These are phyloP conservation scores for Botrytis cinerea DNA, from an alignment of 2,329 filamentous ascomycete genomes.

Conservation along the genomic window DNA sequence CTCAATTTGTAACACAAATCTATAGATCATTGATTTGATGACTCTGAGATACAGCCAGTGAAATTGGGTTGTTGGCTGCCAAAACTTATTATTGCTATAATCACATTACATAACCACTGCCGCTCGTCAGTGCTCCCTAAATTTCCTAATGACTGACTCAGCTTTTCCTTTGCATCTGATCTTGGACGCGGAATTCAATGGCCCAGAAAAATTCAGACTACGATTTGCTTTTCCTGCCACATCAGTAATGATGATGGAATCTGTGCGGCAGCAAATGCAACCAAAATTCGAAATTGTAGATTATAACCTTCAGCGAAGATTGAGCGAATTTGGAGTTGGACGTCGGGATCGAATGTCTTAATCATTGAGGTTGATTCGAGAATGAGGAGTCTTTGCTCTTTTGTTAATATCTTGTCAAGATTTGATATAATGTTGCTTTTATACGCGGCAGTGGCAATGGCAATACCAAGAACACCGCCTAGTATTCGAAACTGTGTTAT, in stretches of 20 bases:
- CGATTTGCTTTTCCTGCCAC: constrained; percentile 10
- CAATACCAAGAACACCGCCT: constrained; percentile 17
- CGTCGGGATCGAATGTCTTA: background rate
- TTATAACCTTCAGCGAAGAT: background rate
- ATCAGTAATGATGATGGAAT: constrained; percentile 10
- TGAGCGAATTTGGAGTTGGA: background rate
- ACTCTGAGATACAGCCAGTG: too few relatives aligned
- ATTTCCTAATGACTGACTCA: too few relatives aligned
- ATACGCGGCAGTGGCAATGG: constrained; percentile 7
- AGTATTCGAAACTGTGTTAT: constrained; percentile 13
- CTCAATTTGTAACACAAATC: too few relatives aligned
- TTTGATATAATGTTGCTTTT: background rate
- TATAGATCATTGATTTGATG: too few relatives aligned
- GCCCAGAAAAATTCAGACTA: background rate
- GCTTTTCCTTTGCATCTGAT: too few relatives aligned
- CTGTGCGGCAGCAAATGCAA: constrained; percentile 4
- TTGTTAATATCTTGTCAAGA: background rate
- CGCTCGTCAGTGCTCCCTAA: too few relatives aligned
- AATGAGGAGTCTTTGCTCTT: background rate
- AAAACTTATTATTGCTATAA: too few relatives aligned
- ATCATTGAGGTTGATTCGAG: background rate
- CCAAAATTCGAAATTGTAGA: constrained; percentile 8
- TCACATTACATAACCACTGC: too few relatives aligned
- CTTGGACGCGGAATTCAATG: too few relatives aligned
- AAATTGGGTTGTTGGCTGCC: too few relatives aligned